Conservation (phyloP, 2,329 filamentous ascomycete species). For the Talaromyces sp. region DNA sequence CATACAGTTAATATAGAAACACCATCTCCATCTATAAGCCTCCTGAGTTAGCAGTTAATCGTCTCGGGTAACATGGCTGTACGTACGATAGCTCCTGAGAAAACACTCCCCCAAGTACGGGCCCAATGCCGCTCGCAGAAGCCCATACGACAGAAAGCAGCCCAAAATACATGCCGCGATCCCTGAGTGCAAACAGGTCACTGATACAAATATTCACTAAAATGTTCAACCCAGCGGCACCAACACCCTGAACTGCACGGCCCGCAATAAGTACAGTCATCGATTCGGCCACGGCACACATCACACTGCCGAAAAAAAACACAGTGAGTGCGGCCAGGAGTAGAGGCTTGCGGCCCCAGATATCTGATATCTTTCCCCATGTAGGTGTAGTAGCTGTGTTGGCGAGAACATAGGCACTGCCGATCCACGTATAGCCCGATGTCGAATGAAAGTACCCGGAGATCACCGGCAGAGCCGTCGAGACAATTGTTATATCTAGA, state of each 20-base stretch:
- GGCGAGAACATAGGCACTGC: constrained; percentile 48
- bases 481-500: constrained; percentile 46
- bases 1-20: constrained; percentile 50
- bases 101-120: constrained; percentile 33
- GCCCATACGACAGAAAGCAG: constrained; percentile 45
- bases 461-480: constrained; percentile 55
- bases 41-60: background rate
- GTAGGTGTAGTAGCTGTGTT: constrained; percentile 35
- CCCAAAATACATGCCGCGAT: constrained; percentile 43
- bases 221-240: constrained; percentile 45
- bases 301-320: constrained; percentile 51
- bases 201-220: constrained; percentile 48
- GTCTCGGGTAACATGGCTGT: background rate
- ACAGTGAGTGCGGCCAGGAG: constrained; percentile 45
- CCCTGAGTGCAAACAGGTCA: constrained; percentile 46
- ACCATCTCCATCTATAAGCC: constrained; percentile 48
- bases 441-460: constrained; percentile 48
- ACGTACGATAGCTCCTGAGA: constrained; percentile 10
- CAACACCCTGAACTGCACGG: constrained; percentile 47
- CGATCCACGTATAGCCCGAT: constrained; percentile 51
- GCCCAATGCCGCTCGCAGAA: constrained; percentile 44
- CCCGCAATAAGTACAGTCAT: constrained; percentile 48
- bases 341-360: constrained; percentile 55
- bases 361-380: constrained; percentile 44
- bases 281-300: constrained; percentile 44